Evolutionary conservation across 2,329 filamentous ascomycete species (phyloP), one percentile per base, ranked within the genome.

Genomic region (Hymenoscyphus repandus): DNA sequence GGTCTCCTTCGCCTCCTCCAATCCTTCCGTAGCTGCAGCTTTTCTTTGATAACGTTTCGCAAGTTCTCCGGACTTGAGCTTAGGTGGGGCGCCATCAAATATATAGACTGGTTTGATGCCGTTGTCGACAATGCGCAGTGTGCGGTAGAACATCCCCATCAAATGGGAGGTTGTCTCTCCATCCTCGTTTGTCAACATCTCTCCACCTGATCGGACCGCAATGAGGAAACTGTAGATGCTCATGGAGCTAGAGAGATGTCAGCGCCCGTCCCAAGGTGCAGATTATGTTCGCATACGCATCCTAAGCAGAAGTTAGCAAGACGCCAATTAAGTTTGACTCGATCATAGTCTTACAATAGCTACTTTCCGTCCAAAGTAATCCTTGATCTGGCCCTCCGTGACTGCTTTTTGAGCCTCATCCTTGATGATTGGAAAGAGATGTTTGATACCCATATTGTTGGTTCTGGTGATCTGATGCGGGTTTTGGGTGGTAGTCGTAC

Each of bases 81-180:
- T 97, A 0, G 93, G 93, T 15, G 93, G 93, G 9, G 91, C 90
- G 52, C 93, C 93, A 63, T 99, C 93, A 68, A 99, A 99, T 51
- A 99, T 92, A 70, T 96, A 99, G 60, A 99, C 80, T 1, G 93
- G 93, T 69, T 99, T 99, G 74, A 99, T 97, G 51, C 93, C 93
- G 64, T 96, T 97, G 72, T 99, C 93, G 64, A 97, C 89, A 74
- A 99, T 97, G 62, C 93, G 90, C 6, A 99, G 79, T 2, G 93
- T 99, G 62, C 93, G 91, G 76, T 99, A 99, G 76, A 99, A 99
- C 84, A 99, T 92, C 66, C 93, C 93, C 91, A 99, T 97, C 13
- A 99, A 75, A 69, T 99, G 93, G 15, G 93, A 99, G 1, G 93
- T 99, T 1, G 93, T 99, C 70, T 97, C 90, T 64, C 93, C 93